Evolutionary conservation across 2,329 filamentous ascomycete genomes (phyloP).

Genomic region (Clonostachys byssicola): DNA sequence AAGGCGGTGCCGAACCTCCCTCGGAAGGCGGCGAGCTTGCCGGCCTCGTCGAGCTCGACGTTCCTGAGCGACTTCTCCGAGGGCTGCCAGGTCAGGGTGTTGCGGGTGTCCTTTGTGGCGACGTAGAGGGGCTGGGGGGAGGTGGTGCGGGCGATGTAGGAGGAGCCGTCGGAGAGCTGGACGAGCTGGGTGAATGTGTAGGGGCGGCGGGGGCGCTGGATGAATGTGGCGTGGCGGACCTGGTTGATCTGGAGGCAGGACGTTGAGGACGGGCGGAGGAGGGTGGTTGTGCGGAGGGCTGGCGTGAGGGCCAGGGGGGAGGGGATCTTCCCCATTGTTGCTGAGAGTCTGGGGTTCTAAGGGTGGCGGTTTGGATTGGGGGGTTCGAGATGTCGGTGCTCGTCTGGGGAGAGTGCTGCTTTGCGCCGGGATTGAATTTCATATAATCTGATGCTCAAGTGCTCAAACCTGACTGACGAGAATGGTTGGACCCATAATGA

Average conservation of each 20-base stretch:
- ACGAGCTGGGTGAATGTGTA: slow-evolving; percentile 98
- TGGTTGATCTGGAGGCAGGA: slow-evolving; percentile 36
- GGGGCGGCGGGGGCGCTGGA: slow-evolving; percentile 83
- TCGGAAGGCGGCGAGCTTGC: slow-evolving; percentile 81
- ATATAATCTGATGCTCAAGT: too few relatives aligned
- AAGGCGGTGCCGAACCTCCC: slow-evolving; percentile 79
- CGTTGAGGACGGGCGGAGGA: slow-evolving; percentile 12
- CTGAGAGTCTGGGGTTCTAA: background rate
- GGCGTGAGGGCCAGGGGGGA: slow-evolving; percentile 16
- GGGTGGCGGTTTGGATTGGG: background rate
- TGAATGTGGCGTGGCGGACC: slow-evolving; percentile 77
- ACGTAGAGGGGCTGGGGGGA: slow-evolving; percentile 60
- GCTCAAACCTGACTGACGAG: too few relatives aligned
- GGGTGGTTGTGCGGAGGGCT: slow-evolving; percentile 17
- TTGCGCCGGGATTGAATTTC: too few relatives aligned
- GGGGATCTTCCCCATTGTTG: slow-evolving; percentile 13
- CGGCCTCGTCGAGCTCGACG: slow-evolving; percentile 93
- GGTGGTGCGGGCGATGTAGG: slow-evolving; percentile 76
- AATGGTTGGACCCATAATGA: background rate
- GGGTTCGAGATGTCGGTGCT: too few relatives aligned
- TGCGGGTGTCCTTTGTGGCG: slow-evolving; percentile 77
- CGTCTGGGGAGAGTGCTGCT: too few relatives aligned
- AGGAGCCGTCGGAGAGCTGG: slow-evolving; percentile 85
- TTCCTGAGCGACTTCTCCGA: slow-evolving; percentile 75
- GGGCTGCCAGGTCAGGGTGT: slow-evolving; percentile 89